Evolutionary conservation across 352 stramenopile genomes (phyloP).

Genomic region (Globisporangium echinulatum): DNA sequence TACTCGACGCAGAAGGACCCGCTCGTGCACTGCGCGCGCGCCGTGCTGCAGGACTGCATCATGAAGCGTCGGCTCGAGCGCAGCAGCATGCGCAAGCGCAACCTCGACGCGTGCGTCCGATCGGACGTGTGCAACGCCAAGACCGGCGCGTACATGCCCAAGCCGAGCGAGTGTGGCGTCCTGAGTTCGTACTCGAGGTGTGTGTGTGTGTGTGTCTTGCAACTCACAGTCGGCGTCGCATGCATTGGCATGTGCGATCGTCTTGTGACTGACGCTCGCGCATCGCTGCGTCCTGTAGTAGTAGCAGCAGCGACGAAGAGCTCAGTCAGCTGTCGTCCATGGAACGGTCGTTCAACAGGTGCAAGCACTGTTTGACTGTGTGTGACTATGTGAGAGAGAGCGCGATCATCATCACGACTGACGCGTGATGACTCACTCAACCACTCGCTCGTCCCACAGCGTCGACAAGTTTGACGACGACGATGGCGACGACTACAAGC

Average conservation of each 20-base stretch:
- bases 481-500: conserved; percentile 36
- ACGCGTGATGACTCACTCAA: too few species aligned
- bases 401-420: too few species aligned
- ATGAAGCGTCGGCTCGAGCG: conserved; percentile 49
- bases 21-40: conserved; percentile 51
- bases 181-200: conserved; percentile 52
- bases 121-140: conserved; percentile 29
- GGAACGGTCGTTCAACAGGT: conserved; percentile 59
- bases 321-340: conserved; percentile 63
- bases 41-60: conserved; percentile 69
- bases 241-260: too few species aligned
- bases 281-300: too few species aligned
- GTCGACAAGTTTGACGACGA: conserved; percentile 33
- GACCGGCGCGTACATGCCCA: conserved; percentile 24
- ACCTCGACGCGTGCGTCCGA: conserved; percentile 43
- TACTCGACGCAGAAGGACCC: conserved; percentile 42
- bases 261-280: too few species aligned
- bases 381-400: background rate
- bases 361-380: conserved; percentile 3
- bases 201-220: background rate
- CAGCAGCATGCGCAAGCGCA: conserved; percentile 58
- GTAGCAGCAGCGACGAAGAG: conserved; percentile 75
- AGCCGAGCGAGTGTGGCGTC: conserved; percentile 31
- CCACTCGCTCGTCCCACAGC: conserved; percentile 4
- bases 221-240: too few species aligned